Conservation (phyloP, 2,329 filamentous ascomycete species). For the Fusarium buharicum region DNA sequence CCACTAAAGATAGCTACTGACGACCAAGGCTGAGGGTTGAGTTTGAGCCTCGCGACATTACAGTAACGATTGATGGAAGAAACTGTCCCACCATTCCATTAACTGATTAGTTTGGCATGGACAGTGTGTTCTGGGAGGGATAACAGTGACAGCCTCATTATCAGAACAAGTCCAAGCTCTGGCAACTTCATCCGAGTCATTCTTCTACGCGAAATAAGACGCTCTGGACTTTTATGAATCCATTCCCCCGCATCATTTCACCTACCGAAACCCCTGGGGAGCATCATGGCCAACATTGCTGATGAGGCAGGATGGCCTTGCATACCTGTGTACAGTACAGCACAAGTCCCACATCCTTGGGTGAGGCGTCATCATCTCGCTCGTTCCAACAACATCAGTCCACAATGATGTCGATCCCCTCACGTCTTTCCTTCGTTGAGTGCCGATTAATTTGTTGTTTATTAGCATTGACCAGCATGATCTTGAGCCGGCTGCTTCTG, state of each 20-base stretch:
- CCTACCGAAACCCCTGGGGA: conserved; percentile 1
- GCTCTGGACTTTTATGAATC: not conserved
- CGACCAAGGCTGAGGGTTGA: conserved; percentile 16
- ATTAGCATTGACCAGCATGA: not conserved
- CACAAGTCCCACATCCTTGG: conserved; percentile 36
- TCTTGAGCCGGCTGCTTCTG: not conserved
- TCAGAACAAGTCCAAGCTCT: conserved; percentile 5
- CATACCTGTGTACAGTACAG: conserved; percentile 7
- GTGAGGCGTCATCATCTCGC: conserved; percentile 44
- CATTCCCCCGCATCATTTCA: conserved; percentile 1
- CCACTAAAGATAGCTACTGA: not conserved
- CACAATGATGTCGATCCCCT: conserved; percentile 44
- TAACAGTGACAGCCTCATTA: conserved; percentile 12
- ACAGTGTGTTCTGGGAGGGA: too few species aligned
- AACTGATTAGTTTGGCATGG: not conserved
- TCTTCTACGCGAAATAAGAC: not conserved
- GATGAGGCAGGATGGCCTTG: conserved; percentile 27
- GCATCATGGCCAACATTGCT: conserved; percentile 5
- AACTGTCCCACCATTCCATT: conserved; percentile 15
- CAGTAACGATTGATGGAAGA: conserved; percentile 14
- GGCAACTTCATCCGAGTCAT: not conserved
- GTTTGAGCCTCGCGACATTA: conserved; percentile 2
- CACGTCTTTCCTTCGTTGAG: conserved; percentile 9
- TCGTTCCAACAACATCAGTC: conserved; percentile 40
- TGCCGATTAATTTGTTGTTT: not conserved